Evolutionary conservation across 805 yeast genomes (phyloP), one percentile per base, ranked within the genome.

Genomic region (Candida cerambycidarum): DNA sequence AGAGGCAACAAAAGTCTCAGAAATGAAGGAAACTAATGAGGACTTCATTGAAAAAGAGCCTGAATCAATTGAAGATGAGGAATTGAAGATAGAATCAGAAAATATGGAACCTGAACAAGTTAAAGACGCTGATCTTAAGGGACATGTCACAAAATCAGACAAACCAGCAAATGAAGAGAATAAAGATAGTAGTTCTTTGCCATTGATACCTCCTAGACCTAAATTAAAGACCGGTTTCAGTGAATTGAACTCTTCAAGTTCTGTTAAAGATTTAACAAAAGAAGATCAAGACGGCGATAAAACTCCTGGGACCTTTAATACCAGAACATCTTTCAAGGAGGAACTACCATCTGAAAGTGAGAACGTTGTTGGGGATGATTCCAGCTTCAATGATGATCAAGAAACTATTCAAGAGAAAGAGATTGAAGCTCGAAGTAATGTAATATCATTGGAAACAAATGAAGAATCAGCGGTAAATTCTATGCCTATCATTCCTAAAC

Each of bases 231-330:
- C 31, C 5, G 19, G 16, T 12, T 15, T n/a, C 15, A 28, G 25
- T 28, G 25, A 29, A n/a, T 29, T 38, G 18, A 38, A 28, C 10
- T 29, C 40, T 17, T 16, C 39, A 3, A 16, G 12, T 8, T 17
- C 39, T 4, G 27, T 3, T n/a, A 18, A 36, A 25, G 19, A 15
- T 13, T 8, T 10, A 21, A 4, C 10, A 5, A 33, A 23, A 19
- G 39, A 12, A 8, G 39, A 36, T 5, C 15, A 3, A 28, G 39
- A 62, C 44, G 67, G 67, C 1, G 68, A 63, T 17, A 58, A 53
- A 32, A 63, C 67, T 2, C 68, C 69, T 2, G 65, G 62, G 2
- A 63, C 58, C 29, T 50, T 63, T 1, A 58, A 56, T 12, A 61
- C 64, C 1, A 63, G 59, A 38, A 48, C 53, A 5, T 44, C 61